Base-by-base conservation (phyloP, 148 eudicot species). In the Cornus florida region DNA sequence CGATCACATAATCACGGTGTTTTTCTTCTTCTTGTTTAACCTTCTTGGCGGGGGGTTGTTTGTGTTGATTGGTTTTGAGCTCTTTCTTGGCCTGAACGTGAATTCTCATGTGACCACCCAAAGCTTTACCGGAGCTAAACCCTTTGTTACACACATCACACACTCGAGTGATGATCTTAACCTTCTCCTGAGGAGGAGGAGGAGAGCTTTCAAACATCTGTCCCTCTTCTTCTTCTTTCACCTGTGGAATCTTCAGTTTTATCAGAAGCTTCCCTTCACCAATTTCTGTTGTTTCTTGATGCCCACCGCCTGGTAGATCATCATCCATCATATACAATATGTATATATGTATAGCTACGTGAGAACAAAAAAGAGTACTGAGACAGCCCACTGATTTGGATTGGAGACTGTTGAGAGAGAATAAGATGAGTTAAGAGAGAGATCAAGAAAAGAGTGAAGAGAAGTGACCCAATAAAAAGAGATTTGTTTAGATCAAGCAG, bases 71-170 rank as follows among this genome's bases (percentile, higher is more conserved):
- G 38, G 38, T 35, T 35, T 78, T 78, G 77, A 39, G 28, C 62
- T 76, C 72, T 31, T 70, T n/a, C 39, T 70, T 16, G 39, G 80
- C 71, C 16, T 82, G 81, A 60, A 76, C 62, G 46, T 87, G 90
- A 38, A 87, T 67, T 39, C 90, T 83, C 90, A 83, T 83, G 80
- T 87, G 90, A 60, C 90, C 88, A 7, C 90, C 90, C 46, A 87
- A 68, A 72, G 90, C 90, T 76, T 85, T 85, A 0, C 90, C 88
- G 0, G 86, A 83, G 72, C 79, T 73, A 56, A 87, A 87, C 67
- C 48, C 82, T 72, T 81, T 85, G 71, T 76, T 64, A 53, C 90
- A 87, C 23, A 83, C 70, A 1, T 68, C 69, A 74, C 90, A 87
- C 22, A 80, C 71, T 24, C 79, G 70, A 19, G 50, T 20, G 16